A percentile compares a stretch with the other conserved stretches of the same genome.
phyloP scores from a whole-genome alignment of 371 early-diverging fungal genomes.

The Apophysomyces ossiformis region DNA sequence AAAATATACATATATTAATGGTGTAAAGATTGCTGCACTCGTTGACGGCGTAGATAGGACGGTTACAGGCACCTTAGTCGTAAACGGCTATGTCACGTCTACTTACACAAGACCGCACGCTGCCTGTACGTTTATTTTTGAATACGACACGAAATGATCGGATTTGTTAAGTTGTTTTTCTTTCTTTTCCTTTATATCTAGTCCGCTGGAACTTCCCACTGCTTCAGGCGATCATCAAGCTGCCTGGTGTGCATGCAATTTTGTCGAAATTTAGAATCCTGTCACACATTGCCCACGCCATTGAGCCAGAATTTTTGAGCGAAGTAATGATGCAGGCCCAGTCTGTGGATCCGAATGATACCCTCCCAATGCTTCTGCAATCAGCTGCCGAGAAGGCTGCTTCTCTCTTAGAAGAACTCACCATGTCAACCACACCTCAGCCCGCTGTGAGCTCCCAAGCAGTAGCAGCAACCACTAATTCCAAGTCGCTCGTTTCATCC shows the following conservation, averaged over 20 bases:
- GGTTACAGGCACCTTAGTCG: neutral
- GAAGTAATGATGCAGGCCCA: neutral
- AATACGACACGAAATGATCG: neutral
- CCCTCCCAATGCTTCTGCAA: neutral
- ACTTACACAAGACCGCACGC: constrained; percentile 2
- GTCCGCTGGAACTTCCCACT: constrained; percentile 6
- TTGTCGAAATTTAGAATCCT: neutral
- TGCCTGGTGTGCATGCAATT: neutral
- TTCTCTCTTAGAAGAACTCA: neutral
- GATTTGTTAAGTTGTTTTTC: neutral
- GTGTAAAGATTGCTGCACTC: constrained; percentile 4
- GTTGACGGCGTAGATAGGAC: neutral
- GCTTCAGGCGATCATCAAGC: neutral
- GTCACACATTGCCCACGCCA: neutral
- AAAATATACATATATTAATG: neutral
- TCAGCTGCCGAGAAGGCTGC: neutral
- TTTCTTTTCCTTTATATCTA: neutral
- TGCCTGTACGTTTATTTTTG: neutral
- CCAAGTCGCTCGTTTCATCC: neutral
- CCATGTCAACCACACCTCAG: neutral
- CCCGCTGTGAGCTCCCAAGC: neutral
- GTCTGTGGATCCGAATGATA: neutral
- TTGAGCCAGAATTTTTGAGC: neutral
- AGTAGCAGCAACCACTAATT: neutral
- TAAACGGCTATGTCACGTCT: neutral